Base-by-base conservation (phyloP, 1,284 basidiomycete species). In the Ustilago curta region DNA sequence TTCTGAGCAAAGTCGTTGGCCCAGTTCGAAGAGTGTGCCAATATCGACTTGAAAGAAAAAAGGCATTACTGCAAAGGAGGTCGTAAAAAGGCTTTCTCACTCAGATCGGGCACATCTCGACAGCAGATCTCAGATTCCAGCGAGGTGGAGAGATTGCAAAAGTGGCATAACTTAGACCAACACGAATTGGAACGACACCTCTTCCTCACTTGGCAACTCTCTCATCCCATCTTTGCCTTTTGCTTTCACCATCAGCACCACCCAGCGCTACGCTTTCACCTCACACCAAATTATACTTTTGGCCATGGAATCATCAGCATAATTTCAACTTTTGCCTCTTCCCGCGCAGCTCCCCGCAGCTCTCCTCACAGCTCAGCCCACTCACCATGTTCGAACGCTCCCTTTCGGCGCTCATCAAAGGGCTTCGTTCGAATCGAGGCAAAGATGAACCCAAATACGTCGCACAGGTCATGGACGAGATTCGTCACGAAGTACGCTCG, bases 401-500 rank as follows among this genome's bases (percentile, higher is more conserved):
- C 37, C 78, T 84, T 16, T 76, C 67, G 11, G 74, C 78, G 27
- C 79, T 84, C 43, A 84, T 84, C 79, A 84, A 83, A 59, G 83
- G 83, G 12, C 76, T 84, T 11, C 78, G 83, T 23, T 84, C 83
- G 2, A 78, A 84, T 55, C 70, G 81, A 25, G 83, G 83, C 77
- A 86, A 86, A 72, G 85, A 86, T 65, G 85, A 87, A 68, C 83
- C 86, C 64, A 77, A 76, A 48, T 77, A 78, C 35, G 85, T 89
- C 69, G 84, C 89, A 32, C 78, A 85, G 14, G 85, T 81, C 56
- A 87, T 89, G 77, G 85, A 85, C 31, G 89, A 99, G 88, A 97
- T 98, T 79, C 88, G 93, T 67, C 88, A 89, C 63, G 97, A 99
- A 87, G 91, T 98, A 81, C 92, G 91, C 86, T 91, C 90, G 81